Base-by-base conservation (phyloP, 2,329 filamentous ascomycete genomes). In the Sclerotiophoma versabilis region DNA sequence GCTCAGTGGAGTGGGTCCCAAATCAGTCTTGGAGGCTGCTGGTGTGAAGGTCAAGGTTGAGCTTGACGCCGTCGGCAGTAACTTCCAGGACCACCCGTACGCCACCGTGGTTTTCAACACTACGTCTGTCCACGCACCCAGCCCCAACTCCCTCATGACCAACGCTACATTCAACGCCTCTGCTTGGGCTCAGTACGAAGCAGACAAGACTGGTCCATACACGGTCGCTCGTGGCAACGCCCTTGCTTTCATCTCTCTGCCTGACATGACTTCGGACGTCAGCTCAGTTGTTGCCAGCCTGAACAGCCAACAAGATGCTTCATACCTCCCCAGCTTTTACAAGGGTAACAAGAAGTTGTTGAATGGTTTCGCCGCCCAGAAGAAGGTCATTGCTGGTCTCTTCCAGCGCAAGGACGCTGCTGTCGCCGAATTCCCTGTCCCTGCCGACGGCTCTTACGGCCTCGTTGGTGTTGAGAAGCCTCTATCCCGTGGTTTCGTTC, bases 51-150 rank as follows among this genome's bases (percentile, higher is more conserved):
- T 70, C 15, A 60, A 49, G 32, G 54, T 70, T 26, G 69, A 65
- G 22, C 62, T 70, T 29, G 65, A 69, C 36, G 68, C 65, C 6
- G 71, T 75, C 4, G 71, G 71, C 11, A 58, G 63, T 26, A 75
- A 75, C 58, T 73, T 74, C 62, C 71, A 74, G 29, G 71, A 74
- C 45, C 68, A 72, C 54, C 45, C 64, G 14, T 60, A 61, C 22
- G 50, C 60, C 23, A 62, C 60, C 20, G 55, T 66, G 9, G 44
- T 64, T 33, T 67, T 65, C 62, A 69, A 61, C 56, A 62, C 60
- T 2, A 64, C 59, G 4, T 59, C 50, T 32, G 54, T 58, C 30
- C 56, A 59, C 25, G 65, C 65, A 53, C 70, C 63, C n/a, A 66
- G 61, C 42, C 46, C 56, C 14, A 62, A 64, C 57, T 51, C 65